These are phyloP conservation scores for Podospora conica DNA, from an alignment of 495 filamentous ascomycete genomes.

Conservation along the genomic window DNA sequence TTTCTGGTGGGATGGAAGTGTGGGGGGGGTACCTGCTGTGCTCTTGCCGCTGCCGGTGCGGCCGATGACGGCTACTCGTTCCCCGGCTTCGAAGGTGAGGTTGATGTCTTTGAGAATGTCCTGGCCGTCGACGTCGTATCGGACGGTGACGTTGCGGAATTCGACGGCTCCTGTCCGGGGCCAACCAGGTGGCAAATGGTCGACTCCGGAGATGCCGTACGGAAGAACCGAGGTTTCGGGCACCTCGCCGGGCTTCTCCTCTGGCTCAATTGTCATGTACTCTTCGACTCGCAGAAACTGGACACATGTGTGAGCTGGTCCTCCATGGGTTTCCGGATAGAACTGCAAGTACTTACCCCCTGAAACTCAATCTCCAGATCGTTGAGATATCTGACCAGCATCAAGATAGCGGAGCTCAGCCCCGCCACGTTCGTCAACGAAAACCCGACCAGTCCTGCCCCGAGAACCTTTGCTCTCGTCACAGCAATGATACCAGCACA, in stretches of 20 bases:
- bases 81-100: slow-evolving; percentile 45
- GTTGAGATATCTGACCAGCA: slow-evolving; percentile 42
- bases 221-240: slow-evolving; percentile 9
- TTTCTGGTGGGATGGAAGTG: not conserved
- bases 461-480: slow-evolving; percentile 34
- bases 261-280: slow-evolving; percentile 40
- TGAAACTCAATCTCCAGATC: slow-evolving; percentile 47
- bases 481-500: slow-evolving; percentile 43
- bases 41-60: slow-evolving; percentile 58
- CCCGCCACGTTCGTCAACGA: slow-evolving; percentile 45
- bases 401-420: slow-evolving; percentile 40
- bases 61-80: slow-evolving; percentile 51
- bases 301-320: not conserved
- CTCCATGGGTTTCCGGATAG: not conserved
- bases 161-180: slow-evolving; percentile 42
- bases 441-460: slow-evolving; percentile 44
- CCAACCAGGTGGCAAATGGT: slow-evolving; percentile 38
- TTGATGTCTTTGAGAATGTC: slow-evolving; percentile 47
- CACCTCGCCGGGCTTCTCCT: slow-evolving; percentile 33
- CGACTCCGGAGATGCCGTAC: slow-evolving; percentile 16
- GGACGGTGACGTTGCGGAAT: slow-evolving; percentile 44
- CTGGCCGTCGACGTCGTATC: slow-evolving; percentile 42
- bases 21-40: slow-evolving; percentile 28
- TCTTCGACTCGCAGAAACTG: slow-evolving; percentile 44
- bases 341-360: slow-evolving; percentile 26